phyloP scores from a whole-genome alignment of 495 filamentous ascomycete species.

The Tetracladium marchalianum region DNA sequence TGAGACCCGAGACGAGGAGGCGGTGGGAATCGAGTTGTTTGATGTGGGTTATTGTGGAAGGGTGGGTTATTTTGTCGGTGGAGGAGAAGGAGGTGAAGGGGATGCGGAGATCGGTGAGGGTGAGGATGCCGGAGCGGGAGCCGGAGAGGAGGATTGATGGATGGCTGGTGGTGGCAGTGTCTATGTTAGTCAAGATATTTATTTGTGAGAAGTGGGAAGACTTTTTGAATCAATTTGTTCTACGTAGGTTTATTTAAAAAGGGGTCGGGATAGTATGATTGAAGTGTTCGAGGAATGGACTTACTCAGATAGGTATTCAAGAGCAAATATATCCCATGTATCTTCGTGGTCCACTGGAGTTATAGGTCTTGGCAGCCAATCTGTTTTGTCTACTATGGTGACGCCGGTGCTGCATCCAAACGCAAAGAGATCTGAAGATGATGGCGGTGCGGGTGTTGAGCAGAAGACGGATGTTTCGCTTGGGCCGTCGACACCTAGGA shows the following conservation, averaged over 20 bases:
- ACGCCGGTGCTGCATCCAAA: slow-evolving; percentile 14
- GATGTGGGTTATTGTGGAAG: slow-evolving; percentile 18
- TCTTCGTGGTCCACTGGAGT: not conserved
- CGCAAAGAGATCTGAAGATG: slow-evolving; percentile 13
- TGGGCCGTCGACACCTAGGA: not conserved
- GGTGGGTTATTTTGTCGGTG: slow-evolving; percentile 12
- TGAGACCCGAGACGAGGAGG: slow-evolving; percentile 17
- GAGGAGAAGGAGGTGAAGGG: not conserved
- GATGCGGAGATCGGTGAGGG: slow-evolving; percentile 14
- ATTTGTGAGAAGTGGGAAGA: not conserved
- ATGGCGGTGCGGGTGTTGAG: slow-evolving; percentile 7
- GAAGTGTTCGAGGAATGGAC: not conserved
- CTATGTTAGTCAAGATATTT: not conserved
- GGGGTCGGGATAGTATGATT: no score
- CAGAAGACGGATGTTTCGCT: slow-evolving; percentile 6
- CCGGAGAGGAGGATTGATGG: slow-evolving; percentile 15
- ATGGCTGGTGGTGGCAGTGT: not conserved
- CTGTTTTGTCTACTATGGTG: slow-evolving; percentile 6
- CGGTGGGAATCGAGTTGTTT: slow-evolving; percentile 13
- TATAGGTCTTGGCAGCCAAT: slow-evolving; percentile 3
- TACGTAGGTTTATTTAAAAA: no score
- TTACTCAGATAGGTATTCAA: slow-evolving; percentile 10
- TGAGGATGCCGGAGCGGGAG: slow-evolving; percentile 7
- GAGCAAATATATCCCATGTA: slow-evolving; percentile 11
- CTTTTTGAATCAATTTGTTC: no score